Base-by-base conservation (phyloP, 2,329 filamentous ascomycete species). In the Trichoderma gracile region DNA sequence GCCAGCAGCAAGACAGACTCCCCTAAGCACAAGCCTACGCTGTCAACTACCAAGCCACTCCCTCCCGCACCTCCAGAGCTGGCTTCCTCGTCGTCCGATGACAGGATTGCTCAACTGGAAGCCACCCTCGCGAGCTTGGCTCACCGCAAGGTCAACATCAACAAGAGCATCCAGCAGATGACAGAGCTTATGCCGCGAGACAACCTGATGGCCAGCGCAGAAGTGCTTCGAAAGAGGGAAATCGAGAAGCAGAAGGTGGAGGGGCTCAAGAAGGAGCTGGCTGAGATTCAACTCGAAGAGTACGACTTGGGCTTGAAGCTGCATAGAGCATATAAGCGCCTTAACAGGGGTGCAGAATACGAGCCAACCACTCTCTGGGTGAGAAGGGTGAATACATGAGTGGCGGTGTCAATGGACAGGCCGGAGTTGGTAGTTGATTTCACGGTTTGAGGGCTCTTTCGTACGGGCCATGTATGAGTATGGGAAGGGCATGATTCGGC, bases 261-360 rank as follows among this genome's bases (percentile, higher is more conserved):
- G 68, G 82, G 79, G 23, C 79, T 93, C 58, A 83, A 84, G 65
- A 77, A 78, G 57, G 89, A 93, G 73, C 81, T 94, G 42, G 84
- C 88, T 3, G 90, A 93, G 67, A 85, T 95, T 27, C 84, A 86
- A 75, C 83, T 87, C 68, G 88, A 94, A 75, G 89, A 93, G 75
- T 89, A 94, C 72, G 90, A 95, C 63, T 78, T 93, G 47, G 91
- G 91, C 1, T 78, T 95, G 71, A 89, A 88, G 75, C 79, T 95
- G 62, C 86, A 91, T 73, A 81, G 89, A 23, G 88, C 89, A 10
- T 89, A 90, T 77, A 93, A 92, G 79, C 84, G 91, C 54, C 82
- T 87, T 69, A 90, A 93, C 70, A 84, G 88, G 68, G 84, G 89
- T 59, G 82, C 82, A 2, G 80, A 82, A 40, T 89, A 82, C 70